phyloP scores from a whole-genome alignment of 2,329 filamentous ascomycete species.

The Trichoderma pleuroti region DNA sequence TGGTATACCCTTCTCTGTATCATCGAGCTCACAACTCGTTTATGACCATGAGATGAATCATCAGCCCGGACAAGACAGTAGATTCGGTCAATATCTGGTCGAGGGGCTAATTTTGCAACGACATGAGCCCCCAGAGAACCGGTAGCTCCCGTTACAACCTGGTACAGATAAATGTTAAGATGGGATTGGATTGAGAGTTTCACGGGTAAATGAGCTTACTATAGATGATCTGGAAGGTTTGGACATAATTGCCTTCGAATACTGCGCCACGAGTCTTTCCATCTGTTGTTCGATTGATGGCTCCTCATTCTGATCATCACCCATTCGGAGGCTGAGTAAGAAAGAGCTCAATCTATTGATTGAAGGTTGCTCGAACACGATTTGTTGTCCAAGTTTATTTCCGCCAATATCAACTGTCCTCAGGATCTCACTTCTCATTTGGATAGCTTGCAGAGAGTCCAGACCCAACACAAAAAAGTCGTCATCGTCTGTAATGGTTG shows the following conservation, averaged over 20 bases:
- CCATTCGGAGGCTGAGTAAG: background rate
- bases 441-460: constrained; percentile 31
- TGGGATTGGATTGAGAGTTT: accelerated
- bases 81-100: constrained; percentile 51
- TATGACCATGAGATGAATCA: background rate
- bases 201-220: background rate
- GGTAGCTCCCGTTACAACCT: constrained; percentile 53
- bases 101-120: constrained; percentile 54
- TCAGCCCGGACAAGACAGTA: constrained; percentile 51
- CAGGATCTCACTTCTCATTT: constrained; percentile 31
- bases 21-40: constrained; percentile 5
- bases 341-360: constrained; percentile 38
- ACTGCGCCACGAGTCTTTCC: background rate
- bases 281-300: background rate
- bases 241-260: background rate
- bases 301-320: background rate
- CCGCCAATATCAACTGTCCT: constrained; percentile 28
- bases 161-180: background rate
- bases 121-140: constrained; percentile 62
- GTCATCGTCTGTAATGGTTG: background rate
- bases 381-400: constrained; percentile 23
- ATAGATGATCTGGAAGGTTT: background rate
- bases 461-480: constrained; percentile 2
- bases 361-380: constrained; percentile 24
- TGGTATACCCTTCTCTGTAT: constrained; percentile 1